Percentiles rank a stretch among this genome's conserved stretches.
Conservation (phyloP, 371 early-diverging fungal species). For the Paramicrosporidium saccamoebae region DNA sequence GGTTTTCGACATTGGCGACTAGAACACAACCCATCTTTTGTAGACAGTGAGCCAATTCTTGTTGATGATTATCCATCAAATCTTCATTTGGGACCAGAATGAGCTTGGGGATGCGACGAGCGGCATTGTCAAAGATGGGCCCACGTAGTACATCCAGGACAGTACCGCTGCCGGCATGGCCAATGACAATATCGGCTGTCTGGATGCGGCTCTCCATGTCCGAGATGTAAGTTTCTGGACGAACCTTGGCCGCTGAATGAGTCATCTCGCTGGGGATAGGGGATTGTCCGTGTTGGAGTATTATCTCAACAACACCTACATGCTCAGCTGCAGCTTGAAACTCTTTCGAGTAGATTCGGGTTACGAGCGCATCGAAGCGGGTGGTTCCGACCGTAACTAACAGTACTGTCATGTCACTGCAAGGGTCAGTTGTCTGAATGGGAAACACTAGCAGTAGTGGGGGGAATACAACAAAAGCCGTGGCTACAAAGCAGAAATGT, state of each 20-base stretch:
- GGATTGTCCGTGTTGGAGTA: conserved; percentile 29
- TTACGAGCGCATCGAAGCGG: conserved; percentile 35
- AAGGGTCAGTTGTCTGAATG: too few relatives aligned
- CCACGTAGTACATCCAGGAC: conserved; percentile 12
- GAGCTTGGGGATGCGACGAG: conserved; percentile 15
- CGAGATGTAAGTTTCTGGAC: conserved; percentile 22
- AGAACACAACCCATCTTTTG: too few relatives aligned
- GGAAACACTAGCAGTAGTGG: background rate
- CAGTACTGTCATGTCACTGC: too few relatives aligned
- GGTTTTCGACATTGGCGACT: too few relatives aligned
- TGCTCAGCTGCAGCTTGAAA: conserved; percentile 10
- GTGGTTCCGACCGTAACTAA: conserved; percentile 74
- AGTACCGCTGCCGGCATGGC: conserved; percentile 23
- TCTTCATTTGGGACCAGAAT: conserved; percentile 33
- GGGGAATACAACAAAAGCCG: too few relatives aligned
- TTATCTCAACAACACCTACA: conserved; percentile 13
- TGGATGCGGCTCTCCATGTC: conserved; percentile 13
- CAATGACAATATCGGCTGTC: conserved; percentile 18
- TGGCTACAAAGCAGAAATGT: conserved; percentile 19
- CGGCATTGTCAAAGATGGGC: conserved; percentile 37
- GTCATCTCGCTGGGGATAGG: conserved; percentile 4
- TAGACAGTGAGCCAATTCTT: conserved; percentile 58
- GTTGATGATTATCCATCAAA: conserved; percentile 61
- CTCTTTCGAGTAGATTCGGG: conserved; percentile 7
- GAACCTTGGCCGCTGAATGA: conserved; percentile 14